Conservation (phyloP, 2,329 filamentous ascomycete species). For the Cercospora citrullina region DNA sequence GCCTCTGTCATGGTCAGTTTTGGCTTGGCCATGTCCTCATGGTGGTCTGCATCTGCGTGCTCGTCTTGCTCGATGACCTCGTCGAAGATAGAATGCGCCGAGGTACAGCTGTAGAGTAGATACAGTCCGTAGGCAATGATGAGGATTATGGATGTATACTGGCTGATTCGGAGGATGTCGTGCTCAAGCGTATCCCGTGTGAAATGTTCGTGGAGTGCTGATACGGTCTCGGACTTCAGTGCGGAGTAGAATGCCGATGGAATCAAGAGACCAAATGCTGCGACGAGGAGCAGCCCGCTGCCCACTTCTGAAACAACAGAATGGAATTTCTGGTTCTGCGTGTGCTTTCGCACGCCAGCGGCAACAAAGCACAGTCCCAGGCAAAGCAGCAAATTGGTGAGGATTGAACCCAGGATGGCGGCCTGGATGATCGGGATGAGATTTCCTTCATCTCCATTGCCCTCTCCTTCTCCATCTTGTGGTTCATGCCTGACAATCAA, state of each 20-base stretch:
- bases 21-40: constrained; percentile 55
- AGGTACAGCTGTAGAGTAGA: constrained; percentile 70
- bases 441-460: constrained; percentile 35
- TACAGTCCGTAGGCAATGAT: constrained; percentile 63
- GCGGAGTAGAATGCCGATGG: constrained; percentile 56
- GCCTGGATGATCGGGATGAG: constrained; percentile 65
- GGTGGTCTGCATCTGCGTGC: constrained; percentile 53
- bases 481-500: constrained; percentile 51
- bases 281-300: constrained; percentile 71
- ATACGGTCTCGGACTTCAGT: constrained; percentile 25
- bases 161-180: constrained; percentile 65
- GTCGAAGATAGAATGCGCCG: constrained; percentile 75
- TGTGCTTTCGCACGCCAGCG: constrained; percentile 66
- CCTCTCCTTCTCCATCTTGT: constrained; percentile 20
- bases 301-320: constrained; percentile 77
- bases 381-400: constrained; percentile 78
- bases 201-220: constrained; percentile 35
- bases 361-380: constrained; percentile 72
- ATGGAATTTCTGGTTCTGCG: constrained; percentile 63
- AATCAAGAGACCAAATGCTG: constrained; percentile 57
- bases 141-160: constrained; percentile 68
- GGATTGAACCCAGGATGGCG: constrained; percentile 78
- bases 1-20: constrained; percentile 76
- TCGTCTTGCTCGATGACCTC: constrained; percentile 59
- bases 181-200: constrained; percentile 45